Conservation (phyloP, 345 rosid genomes). For the Sonneratia caseolaris region DNA sequence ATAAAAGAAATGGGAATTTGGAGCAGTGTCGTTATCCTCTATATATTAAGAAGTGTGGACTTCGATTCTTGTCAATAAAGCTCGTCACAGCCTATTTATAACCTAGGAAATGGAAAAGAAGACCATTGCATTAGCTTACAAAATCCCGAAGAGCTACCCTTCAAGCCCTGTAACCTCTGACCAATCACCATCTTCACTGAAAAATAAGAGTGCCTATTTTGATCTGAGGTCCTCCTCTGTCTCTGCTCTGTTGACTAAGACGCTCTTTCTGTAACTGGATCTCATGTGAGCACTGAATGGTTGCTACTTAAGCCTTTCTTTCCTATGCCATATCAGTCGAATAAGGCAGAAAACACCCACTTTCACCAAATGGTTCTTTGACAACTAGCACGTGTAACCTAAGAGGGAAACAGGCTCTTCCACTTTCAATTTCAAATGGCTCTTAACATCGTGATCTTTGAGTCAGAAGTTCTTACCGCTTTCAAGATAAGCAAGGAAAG, state of each 20-base stretch:
- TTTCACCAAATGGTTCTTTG: slow-evolving; percentile 29
- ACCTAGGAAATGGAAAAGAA: too few relatives aligned
- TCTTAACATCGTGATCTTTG: slow-evolving; percentile 9
- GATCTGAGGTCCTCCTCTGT: too few relatives aligned
- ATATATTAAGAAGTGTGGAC: too few relatives aligned
- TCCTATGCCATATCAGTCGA: slow-evolving; percentile 17
- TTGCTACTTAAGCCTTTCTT: background rate
- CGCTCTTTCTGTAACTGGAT: background rate
- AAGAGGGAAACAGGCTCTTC: slow-evolving; percentile 31
- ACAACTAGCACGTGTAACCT: slow-evolving; percentile 30
- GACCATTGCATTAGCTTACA: too few relatives aligned
- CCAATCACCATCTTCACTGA: too few relatives aligned
- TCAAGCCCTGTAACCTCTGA: background rate
- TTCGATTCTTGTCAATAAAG: too few relatives aligned
- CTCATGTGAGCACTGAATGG: too few relatives aligned
- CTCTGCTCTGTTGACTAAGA: too few relatives aligned
- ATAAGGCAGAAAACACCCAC: slow-evolving; percentile 16
- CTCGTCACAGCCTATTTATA: too few relatives aligned
- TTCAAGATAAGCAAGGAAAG: background rate
- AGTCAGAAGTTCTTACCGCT: slow-evolving; percentile 4
- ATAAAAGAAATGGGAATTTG: too few relatives aligned
- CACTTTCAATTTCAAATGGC: slow-evolving; percentile 14
- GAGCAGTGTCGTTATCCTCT: too few relatives aligned
- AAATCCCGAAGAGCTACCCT: slow-evolving; percentile 9
- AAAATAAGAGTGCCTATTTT: too few relatives aligned